These are phyloP conservation scores for Ascochyta fabae DNA, from an alignment of 2,329 filamentous ascomycete species.

Conservation along the genomic window DNA sequence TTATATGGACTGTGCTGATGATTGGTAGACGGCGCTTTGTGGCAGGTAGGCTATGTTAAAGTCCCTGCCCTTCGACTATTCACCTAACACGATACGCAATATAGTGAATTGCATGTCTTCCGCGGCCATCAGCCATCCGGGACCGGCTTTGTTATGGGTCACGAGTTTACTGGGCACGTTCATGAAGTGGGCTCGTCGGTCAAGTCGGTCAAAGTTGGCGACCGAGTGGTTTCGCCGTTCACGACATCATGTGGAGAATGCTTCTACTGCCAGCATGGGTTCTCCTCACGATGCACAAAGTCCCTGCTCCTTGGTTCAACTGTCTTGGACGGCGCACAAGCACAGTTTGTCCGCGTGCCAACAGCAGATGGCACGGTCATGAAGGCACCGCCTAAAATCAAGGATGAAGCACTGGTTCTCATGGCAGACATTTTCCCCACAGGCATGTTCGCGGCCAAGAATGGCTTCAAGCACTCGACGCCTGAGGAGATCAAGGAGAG, in stretches of 20 bases:
- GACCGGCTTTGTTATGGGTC: conserved; percentile 74
- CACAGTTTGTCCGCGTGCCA: conserved; percentile 77
- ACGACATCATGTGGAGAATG: conserved; percentile 69
- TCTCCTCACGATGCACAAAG: conserved; percentile 77
- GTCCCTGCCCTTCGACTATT: not conserved
- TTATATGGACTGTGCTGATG: conserved; percentile 12
- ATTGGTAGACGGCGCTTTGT: conserved; percentile 72
- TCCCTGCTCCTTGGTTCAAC: conserved; percentile 73
- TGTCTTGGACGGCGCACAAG: conserved; percentile 77
- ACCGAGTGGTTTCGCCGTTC: conserved; percentile 83
- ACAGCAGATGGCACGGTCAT: conserved; percentile 81
- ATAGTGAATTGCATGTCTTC: conserved; percentile 83
- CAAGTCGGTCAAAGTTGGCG: conserved; percentile 72
- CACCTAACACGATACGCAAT: conserved; percentile 13
- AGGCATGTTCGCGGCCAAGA: conserved; percentile 81
- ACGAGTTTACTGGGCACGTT: conserved; percentile 84
- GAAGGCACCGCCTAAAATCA: conserved; percentile 73
- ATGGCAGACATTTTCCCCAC: conserved; percentile 93
- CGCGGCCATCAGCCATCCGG: conserved; percentile 77
- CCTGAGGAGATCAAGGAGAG: conserved; percentile 66
- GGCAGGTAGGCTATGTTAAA: conserved; percentile 69
- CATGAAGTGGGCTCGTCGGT: conserved; percentile 72
- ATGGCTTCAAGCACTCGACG: conserved; percentile 72
- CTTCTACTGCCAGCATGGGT: conserved; percentile 82
- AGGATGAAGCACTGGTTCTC: conserved; percentile 76